Evolutionary conservation across 805 yeast species (phyloP).

Genomic region (Metschnikowia borealis): DNA sequence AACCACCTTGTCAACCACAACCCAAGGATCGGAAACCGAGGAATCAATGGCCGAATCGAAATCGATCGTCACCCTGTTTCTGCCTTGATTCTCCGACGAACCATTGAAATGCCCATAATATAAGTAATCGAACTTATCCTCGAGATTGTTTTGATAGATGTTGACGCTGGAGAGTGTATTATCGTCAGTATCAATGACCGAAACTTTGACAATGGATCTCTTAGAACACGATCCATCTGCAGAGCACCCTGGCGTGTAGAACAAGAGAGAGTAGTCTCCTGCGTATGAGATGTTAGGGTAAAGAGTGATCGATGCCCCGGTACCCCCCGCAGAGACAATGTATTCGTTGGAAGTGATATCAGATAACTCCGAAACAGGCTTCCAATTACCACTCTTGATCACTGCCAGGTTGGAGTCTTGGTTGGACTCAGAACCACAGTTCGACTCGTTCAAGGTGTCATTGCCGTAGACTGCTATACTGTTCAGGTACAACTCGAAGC

Average conservation of each 20-base stretch:
- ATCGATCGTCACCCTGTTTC: slow-evolving; percentile 28
- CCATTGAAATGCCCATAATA: slow-evolving; percentile 66
- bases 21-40: slow-evolving; percentile 29
- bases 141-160: slow-evolving; percentile 76
- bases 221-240: slow-evolving; percentile 60
- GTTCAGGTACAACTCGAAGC: slow-evolving; percentile 66
- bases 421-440: slow-evolving; percentile 42
- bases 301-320: slow-evolving; percentile 39
- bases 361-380: slow-evolving; percentile 22
- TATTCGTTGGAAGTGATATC: slow-evolving; percentile 27
- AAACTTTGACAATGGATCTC: slow-evolving; percentile 77
- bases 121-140: slow-evolving; percentile 74
- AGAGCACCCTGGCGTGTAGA: slow-evolving; percentile 86
- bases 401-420: slow-evolving; percentile 24
- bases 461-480: slow-evolving; percentile 68
- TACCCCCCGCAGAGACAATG: slow-evolving; percentile 28
- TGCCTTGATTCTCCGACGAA: slow-evolving; percentile 25
- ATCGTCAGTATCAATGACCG: slow-evolving; percentile 51
- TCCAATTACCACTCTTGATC: slow-evolving; percentile 27
- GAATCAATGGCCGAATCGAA: slow-evolving; percentile 22
- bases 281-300: slow-evolving; percentile 66
- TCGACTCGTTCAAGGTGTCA: slow-evolving; percentile 62
- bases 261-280: slow-evolving; percentile 68
- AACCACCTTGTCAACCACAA: slow-evolving; percentile 70
- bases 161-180: slow-evolving; percentile 38